Evolutionary conservation across 2,329 filamentous ascomycete species (phyloP), one percentile per base, ranked within the genome.

Genomic region (Myriosclerotinia curreyana): DNA sequence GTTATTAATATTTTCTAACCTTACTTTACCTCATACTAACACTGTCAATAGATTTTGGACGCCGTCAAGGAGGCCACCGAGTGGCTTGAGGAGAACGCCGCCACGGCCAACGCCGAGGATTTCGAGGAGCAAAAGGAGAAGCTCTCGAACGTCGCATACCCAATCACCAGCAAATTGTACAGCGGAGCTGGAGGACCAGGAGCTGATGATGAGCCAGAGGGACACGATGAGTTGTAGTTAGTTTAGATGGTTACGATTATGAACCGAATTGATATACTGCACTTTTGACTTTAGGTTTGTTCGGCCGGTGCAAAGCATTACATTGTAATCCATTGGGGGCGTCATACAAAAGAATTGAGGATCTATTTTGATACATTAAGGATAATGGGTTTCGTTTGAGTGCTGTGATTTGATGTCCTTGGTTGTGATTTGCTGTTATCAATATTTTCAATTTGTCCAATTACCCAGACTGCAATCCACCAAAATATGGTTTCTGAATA

Each of bases 51-150:
- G 86, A 87, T 99, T 73, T 81, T 96, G 70, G 93, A 97, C 71
- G 95, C 95, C 69, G 87, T 99, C 81, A 98, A 98, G 90, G 95
- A 99, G 83, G 83, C 92, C 69, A 89, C 88, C 73, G 93, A 97
- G 78, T 99, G 95, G 95, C 88, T 99, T 66, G 93, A 97, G 73
- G 92, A 96, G 86, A 96, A 97, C 81, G 91, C 86, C 71, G 86
- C 89, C 71, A 89, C 89, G 60, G 95, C 95, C 69, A 86, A 83
- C 71, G 84, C 92, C 66, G 94, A 97, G 82, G 95, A 98, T 83
- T 97, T 98, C 74, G 93, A 97, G 80, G 95, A 99, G 86, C 94
- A 98, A 84, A 96, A 96, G 85, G 94, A 99, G 90, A 97, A 97
- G 86, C 86, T 99, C 72, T 96, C 91, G 74, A 90, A 90, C 78